These are phyloP conservation scores for Acidomyces sp. DNA, from an alignment of 495 filamentous ascomycete genomes.

Conservation along the genomic window DNA sequence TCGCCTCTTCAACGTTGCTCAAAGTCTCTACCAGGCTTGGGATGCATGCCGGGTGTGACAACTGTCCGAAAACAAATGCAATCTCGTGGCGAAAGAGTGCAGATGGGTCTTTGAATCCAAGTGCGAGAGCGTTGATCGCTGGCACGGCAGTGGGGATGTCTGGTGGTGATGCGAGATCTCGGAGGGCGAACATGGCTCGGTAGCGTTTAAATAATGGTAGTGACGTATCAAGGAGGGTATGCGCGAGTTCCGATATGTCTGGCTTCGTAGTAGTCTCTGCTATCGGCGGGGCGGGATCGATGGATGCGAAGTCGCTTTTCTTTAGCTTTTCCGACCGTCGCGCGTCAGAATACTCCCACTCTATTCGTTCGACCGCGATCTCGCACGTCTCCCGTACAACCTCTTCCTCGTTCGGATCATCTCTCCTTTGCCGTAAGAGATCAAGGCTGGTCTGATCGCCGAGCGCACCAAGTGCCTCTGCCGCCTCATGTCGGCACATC, in stretches of 20 bases:
- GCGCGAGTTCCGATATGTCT: slow-evolving; percentile 62
- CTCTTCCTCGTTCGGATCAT: slow-evolving; percentile 55
- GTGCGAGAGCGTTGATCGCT: slow-evolving; percentile 73
- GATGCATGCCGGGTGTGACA: slow-evolving; percentile 91
- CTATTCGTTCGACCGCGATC: slow-evolving; percentile 82
- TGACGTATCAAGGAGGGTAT: slow-evolving; percentile 61
- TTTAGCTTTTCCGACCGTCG: slow-evolving; percentile 60
- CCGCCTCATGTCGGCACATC: slow-evolving; percentile 95
- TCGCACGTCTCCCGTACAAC: slow-evolving; percentile 94
- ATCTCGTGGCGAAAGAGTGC: slow-evolving; percentile 97
- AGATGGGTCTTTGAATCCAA: slow-evolving; percentile 71
- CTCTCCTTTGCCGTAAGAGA: slow-evolving; percentile 55
- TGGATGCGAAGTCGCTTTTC: slow-evolving; percentile 81
- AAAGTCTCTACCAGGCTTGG: slow-evolving; percentile 69
- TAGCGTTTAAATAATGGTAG: slow-evolving; percentile 83
- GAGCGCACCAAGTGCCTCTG: slow-evolving; percentile 85
- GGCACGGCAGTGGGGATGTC: slow-evolving; percentile 75
- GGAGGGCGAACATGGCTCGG: slow-evolving; percentile 91
- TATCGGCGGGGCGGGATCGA: slow-evolving; percentile 88
- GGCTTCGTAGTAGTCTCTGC: slow-evolving; percentile 41
- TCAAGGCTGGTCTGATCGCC: slow-evolving; percentile 58
- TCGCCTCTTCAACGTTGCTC: slow-evolving; percentile 63
- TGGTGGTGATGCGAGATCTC: slow-evolving; percentile 83
- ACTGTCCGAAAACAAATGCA: slow-evolving; percentile 94
- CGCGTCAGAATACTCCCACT: slow-evolving; percentile 75